These are phyloP conservation scores for Globisporangium recalcitrans DNA, from an alignment of 352 stramenopile species.

Conservation along the genomic window DNA sequence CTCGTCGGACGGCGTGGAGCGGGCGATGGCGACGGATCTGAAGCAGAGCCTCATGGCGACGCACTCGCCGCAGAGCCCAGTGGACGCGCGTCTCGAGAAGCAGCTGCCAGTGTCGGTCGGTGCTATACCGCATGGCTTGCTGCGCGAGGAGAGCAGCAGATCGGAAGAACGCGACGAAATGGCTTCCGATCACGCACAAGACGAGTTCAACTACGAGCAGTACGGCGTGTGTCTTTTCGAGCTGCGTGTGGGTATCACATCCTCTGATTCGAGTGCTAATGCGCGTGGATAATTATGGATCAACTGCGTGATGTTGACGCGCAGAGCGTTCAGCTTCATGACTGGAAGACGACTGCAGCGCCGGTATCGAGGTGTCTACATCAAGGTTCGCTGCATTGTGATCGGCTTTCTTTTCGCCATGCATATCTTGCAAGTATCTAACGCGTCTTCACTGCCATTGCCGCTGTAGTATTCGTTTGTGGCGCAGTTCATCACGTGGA, in stretches of 20 bases:
- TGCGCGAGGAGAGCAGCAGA: neutral
- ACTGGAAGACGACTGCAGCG: constrained; percentile 31
- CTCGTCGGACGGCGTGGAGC: neutral
- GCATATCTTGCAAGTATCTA: neutral
- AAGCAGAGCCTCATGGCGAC: constrained; percentile 17
- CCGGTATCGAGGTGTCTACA: constrained; percentile 36
- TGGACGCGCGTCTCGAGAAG: neutral
- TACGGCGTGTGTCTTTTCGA: constrained; percentile 2
- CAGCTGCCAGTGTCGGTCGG: neutral
- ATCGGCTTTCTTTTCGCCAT: neutral
- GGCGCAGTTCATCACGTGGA: constrained; percentile 29
- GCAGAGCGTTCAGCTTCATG: constrained; percentile 36
- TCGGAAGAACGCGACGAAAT: constrained; percentile 1
- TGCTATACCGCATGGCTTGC: neutral
- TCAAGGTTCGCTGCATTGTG: constrained; percentile 17
- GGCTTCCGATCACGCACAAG: neutral
- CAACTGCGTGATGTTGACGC: neutral
- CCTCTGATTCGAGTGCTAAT: neutral
- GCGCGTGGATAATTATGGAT: neutral
- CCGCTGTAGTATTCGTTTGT: constrained; percentile 24
- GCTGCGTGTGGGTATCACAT: no score
- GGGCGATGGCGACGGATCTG: constrained; percentile 8
- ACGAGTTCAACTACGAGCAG: constrained; percentile 15
- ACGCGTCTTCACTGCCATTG: neutral
- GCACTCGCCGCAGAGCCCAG: neutral